Evolutionary conservation across 2,329 filamentous ascomycete species (phyloP).

Genomic region (Trichoderma sp.): DNA sequence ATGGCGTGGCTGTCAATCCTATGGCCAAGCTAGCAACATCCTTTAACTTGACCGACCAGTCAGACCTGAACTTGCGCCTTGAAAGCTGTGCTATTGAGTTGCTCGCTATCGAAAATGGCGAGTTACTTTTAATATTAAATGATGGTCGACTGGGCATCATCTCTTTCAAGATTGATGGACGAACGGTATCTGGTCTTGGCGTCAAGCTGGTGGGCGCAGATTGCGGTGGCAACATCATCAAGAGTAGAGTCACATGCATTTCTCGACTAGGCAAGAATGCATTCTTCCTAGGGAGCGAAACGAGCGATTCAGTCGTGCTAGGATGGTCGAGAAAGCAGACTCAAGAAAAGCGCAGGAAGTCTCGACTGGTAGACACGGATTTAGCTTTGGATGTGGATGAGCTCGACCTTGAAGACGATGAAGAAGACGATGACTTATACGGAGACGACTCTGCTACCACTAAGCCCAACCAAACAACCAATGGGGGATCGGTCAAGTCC

Average conservation of each 20-base stretch:
- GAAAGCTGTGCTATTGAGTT: conserved; percentile 80
- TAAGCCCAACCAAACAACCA: conserved; percentile 47
- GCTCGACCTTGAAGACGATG: conserved; percentile 60
- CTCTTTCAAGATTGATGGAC: conserved; percentile 83
- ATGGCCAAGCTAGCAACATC: conserved; percentile 81
- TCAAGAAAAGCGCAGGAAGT: conserved; percentile 65
- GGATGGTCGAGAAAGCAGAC: conserved; percentile 72
- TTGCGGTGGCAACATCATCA: conserved; percentile 63
- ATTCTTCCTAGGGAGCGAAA: conserved; percentile 84
- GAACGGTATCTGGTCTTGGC: conserved; percentile 85
- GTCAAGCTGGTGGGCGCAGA: conserved; percentile 65
- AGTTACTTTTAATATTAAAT: conserved; percentile 79
- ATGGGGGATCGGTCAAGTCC: conserved; percentile 47
- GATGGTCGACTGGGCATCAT: conserved; percentile 75
- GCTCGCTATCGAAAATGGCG: conserved; percentile 73
- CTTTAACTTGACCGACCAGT: conserved; percentile 85
- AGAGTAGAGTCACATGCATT: conserved; percentile 67
- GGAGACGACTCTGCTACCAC: conserved; percentile 65
- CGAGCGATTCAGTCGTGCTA: conserved; percentile 76
- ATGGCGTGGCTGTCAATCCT: conserved; percentile 88
- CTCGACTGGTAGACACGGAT: conserved; percentile 58
- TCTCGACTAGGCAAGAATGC: conserved; percentile 66
- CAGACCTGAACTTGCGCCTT: conserved; percentile 73
- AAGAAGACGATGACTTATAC: conserved; percentile 62
- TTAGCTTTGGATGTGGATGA: conserved; percentile 54